A percentile compares a stretch with the other conserved stretches of the same genome.
Conservation (phyloP, 1,284 basidiomycete genomes). For the Violaceomyces palustris region DNA sequence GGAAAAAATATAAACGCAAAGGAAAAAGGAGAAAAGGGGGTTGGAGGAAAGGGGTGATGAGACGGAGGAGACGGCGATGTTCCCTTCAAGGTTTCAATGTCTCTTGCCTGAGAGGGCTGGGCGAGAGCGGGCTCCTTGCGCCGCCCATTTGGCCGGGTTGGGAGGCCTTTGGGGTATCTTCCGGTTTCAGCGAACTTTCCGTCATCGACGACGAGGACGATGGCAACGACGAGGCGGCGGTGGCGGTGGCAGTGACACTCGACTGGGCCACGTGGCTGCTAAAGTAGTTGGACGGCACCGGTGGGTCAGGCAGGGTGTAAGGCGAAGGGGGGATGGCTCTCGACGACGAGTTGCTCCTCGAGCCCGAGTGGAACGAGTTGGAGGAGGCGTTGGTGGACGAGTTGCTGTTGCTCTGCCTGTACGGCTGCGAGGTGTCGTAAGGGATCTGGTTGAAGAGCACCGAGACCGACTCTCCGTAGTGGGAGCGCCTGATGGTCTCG, state of each 20-base stretch:
- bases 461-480: constrained; percentile 52
- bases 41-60: too few species aligned
- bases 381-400: constrained; percentile 4
- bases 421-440: constrained; percentile 51
- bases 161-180: too few species aligned
- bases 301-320: constrained; percentile 41
- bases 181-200: too few species aligned
- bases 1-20: too few species aligned
- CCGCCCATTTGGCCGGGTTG: too few species aligned
- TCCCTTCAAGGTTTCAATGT: too few species aligned
- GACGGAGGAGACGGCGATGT: too few species aligned
- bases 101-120: too few species aligned
- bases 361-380: neutral
- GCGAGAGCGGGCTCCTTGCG: too few species aligned
- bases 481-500: constrained; percentile 86
- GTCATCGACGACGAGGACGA: neutral
- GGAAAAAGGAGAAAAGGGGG: too few species aligned
- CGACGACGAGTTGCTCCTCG: constrained; percentile 4
- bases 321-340: constrained; percentile 17
- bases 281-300: constrained; percentile 35
- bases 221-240: neutral
- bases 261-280: constrained; percentile 6
- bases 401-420: constrained; percentile 40
- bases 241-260: too few species aligned
- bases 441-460: constrained; percentile 51